phyloP scores from a whole-genome alignment of 2,329 filamentous ascomycete species.

The Cytospora leucostoma region DNA sequence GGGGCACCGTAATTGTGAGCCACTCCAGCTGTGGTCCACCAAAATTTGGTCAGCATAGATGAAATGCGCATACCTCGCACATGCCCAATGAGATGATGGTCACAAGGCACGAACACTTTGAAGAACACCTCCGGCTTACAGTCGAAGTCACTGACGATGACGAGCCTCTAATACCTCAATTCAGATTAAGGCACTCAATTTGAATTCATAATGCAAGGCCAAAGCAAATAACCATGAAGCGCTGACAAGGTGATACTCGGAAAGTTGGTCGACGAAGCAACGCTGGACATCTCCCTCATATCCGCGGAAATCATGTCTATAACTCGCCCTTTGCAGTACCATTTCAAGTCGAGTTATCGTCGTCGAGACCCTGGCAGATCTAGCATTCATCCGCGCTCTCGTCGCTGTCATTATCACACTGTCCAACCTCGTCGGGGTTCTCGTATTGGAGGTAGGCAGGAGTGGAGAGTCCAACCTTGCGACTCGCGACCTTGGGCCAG shows the following conservation, averaged over 20 bases:
- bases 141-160: background rate
- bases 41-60: background rate
- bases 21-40: background rate
- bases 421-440: slow-evolving; percentile 9
- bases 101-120: background rate
- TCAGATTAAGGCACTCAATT: background rate
- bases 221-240: slow-evolving; percentile 1
- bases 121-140: background rate
- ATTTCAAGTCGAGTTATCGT: background rate
- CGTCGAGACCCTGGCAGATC: background rate
- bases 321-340: background rate
- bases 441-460: slow-evolving; percentile 19
- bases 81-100: background rate
- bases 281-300: background rate
- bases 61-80: background rate
- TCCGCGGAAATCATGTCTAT: background rate
- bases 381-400: slow-evolving; percentile 20
- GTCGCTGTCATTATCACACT: slow-evolving; percentile 12
- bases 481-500: slow-evolving; percentile 30
- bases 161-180: background rate
- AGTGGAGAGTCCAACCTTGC: slow-evolving; percentile 2
- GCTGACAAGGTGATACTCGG: background rate
- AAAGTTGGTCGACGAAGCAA: background rate
- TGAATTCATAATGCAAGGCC: slow-evolving; percentile 1
- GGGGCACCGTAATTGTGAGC: background rate